phyloP scores from a whole-genome alignment of 106 monocot species.

The Allium fistulosum region DNA sequence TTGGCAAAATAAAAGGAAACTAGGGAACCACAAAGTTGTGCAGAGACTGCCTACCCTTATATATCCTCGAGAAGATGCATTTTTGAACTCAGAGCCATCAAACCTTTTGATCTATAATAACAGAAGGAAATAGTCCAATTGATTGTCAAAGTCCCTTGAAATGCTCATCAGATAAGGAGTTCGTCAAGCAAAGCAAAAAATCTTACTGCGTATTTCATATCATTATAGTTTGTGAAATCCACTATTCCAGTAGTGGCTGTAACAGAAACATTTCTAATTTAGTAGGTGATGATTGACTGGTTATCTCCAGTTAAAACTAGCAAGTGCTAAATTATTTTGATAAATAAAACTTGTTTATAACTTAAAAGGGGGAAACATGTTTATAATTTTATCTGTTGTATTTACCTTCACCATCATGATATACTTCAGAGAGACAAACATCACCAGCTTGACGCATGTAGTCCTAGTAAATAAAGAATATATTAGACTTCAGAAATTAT shows the following conservation, averaged over 20 bases:
- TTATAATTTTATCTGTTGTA: no score
- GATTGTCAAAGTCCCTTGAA: not conserved
- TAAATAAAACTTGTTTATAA: no score
- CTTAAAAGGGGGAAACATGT: no score
- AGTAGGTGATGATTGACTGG: not conserved
- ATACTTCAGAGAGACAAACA: slow-evolving; percentile 85
- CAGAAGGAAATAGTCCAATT: no score
- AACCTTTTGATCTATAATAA: slow-evolving; percentile 70
- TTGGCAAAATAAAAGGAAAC: not conserved
- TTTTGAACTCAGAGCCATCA: slow-evolving; percentile 81
- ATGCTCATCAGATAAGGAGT: not conserved
- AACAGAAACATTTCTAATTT: slow-evolving; percentile 4
- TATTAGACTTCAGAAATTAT: not conserved
- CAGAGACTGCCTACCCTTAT: slow-evolving; percentile 40
- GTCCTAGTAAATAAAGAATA: slow-evolving; percentile 25
- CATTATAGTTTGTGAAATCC: slow-evolving; percentile 88
- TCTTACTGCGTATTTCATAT: slow-evolving; percentile 93
- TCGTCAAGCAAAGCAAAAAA: slow-evolving; percentile 3
- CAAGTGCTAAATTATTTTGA: no score
- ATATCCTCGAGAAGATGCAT: slow-evolving; percentile 63
- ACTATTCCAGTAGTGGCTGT: slow-evolving; percentile 79
- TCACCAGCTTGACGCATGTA: slow-evolving; percentile 84
- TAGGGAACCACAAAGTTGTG: not conserved
- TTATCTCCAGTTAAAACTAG: no score
- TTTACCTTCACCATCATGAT: slow-evolving; percentile 57